Base-by-base conservation (phyloP, 1,284 basidiomycete species). In the Irpex sp. region DNA sequence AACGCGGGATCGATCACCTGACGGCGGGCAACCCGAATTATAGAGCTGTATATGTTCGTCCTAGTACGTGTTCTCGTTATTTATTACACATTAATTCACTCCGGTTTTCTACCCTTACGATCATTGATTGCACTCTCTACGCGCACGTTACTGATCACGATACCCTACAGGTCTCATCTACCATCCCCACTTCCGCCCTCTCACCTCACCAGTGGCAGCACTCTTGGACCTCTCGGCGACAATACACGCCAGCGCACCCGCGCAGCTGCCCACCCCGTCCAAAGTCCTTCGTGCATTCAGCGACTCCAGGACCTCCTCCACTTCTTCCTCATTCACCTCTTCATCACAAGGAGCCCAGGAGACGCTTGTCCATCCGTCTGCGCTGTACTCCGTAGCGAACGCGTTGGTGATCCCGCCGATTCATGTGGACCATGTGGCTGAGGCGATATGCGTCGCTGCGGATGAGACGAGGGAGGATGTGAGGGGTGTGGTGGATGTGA, bases 391-490 rank as follows among this genome's bases (percentile, higher is more conserved):
- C 1, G 76, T 98, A 36, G 86, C 92, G 4, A 87, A 90, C 60
- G 86, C 90, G 21, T 74, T 96, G 62, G 84, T 83, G 10, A 89
- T 90, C 58, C 93, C 90, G 28, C 95, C 97, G 0, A 86, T 99
- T 55, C 96, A 99, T 71, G 93, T 98, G 28, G 96, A 99, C 69
- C 94, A 96, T 63, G 94, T 99, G 45, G 96, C 91, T 1, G 86
- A 90, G 67, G 94, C 95, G 0, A 84, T 94, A 8, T 87, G 87
- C 65, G 74, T 78, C n/a, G 78, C 80, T 61, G 72, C 65, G 42
- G 73, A 76, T 59, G 65, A 53, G 51, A 74, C 72, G 62, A 65
- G 74, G 42, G 74, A 74, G 55, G 78, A 81, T 54, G 75, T 92
- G 52, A 75, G 71, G 58, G 93, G 93, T 48, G 83, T 90, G n/a